Base-by-base conservation (phyloP, 1,284 basidiomycete species). In the Ceratobasidium sp. region DNA sequence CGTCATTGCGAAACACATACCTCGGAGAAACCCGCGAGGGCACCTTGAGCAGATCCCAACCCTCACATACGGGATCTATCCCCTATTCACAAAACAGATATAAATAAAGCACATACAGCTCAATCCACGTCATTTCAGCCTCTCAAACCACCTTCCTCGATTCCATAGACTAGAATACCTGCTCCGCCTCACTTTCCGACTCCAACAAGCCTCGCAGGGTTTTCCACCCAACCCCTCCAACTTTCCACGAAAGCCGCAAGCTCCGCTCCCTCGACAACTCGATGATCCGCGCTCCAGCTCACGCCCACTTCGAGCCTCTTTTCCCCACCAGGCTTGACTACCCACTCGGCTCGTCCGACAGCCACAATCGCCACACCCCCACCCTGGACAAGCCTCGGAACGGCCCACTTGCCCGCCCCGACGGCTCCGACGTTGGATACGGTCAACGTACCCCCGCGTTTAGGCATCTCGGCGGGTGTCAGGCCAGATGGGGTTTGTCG, bases 331-430 rank as follows among this genome's bases (percentile, higher is more conserved):
- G 80, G 82, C 77, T 88, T 84, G 80, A 90, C 88, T 0, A 88
- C 87, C 94, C 94, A 95, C 80, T 87, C 88, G n/a, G 94, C 93
- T 43, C 92, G 83, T 1, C 96, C 96, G 25, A 98, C 86, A 0
- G 95, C 96, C 0, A 95, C 95, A 79, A 98, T 98, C 1, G 95
- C 95, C 0, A 98, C 88, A 0, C 96, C 95, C 0, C 95, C 95
- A 0, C 95, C 95, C 0, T 93, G 93, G 0, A 97, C 92, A 0
- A 98, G 86, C 51, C 97, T 90, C 0, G 95, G 95, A 59, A 88
- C 86, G 3, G 94, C 94, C 76, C 86, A 88, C 62, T 91, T 90
- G 0, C 92, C 92, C 34, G 87, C 87, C 0, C 95, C 95, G 17
- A 96, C 86, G 0, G 91, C 90, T 9, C 95, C 95, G 4, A 97